Evolutionary conservation across 75 land plant species (phyloP).

Genomic region (Sequoia sempervirens): DNA sequence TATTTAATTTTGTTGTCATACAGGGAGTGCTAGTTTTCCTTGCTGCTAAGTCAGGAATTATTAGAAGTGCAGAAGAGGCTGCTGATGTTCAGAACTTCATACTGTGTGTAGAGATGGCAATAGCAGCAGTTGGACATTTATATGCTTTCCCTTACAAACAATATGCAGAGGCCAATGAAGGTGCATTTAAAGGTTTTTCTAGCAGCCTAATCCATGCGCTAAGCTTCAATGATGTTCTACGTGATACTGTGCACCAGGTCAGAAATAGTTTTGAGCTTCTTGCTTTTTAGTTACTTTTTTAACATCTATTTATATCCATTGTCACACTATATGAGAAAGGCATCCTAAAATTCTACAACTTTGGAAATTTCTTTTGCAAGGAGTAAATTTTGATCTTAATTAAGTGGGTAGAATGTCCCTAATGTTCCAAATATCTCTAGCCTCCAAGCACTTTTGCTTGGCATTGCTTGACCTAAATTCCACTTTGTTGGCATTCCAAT

Average conservation of each 20-base stretch:
- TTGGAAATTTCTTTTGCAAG: background rate
- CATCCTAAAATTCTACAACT: background rate
- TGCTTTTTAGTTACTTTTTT: background rate
- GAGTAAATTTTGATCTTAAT: background rate
- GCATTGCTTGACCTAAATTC: background rate
- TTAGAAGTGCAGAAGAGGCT: slow-evolving; percentile 40
- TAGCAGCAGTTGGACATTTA: slow-evolving; percentile 45
- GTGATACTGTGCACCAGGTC: slow-evolving; percentile 53
- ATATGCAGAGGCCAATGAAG: slow-evolving; percentile 31
- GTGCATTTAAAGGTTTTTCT: slow-evolving; percentile 14
- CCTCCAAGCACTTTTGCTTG: background rate
- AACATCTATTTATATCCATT: background rate
- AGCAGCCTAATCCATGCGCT: slow-evolving; percentile 37
- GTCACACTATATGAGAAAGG: background rate
- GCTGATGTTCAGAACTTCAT: slow-evolving; percentile 44
- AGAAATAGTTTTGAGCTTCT: background rate
- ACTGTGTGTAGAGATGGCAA: slow-evolving; percentile 43
- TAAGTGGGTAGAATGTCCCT: background rate
- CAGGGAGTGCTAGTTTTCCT: slow-evolving; percentile 45
- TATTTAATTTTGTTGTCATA: background rate
- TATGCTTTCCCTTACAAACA: slow-evolving; percentile 42
- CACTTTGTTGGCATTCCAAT: too few relatives aligned
- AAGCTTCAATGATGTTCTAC: slow-evolving; percentile 36
- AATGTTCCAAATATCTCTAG: background rate
- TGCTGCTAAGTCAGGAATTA: slow-evolving; percentile 27